Evolutionary conservation across 2,329 filamentous ascomycete genomes (phyloP), one percentile per base, ranked within the genome.

Genomic region (Curvularia sp.): DNA sequence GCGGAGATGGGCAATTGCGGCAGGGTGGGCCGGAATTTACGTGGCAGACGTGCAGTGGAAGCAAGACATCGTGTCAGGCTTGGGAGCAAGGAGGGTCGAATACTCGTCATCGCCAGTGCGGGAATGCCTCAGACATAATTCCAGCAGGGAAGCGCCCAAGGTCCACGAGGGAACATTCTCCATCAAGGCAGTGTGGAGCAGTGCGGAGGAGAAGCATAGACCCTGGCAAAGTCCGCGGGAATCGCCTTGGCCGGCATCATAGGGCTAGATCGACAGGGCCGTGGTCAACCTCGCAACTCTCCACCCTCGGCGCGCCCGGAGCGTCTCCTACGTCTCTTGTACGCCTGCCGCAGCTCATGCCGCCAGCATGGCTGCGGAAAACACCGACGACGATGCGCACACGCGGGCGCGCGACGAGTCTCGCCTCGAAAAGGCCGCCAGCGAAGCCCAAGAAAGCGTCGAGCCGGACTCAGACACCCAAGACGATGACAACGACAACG

Each of bases 401-500:
- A 0, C 87, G 0, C 56, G 63, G 33, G 57, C 49, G 48, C 63
- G 63, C 62, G 58, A 58, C 47, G 60, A 60, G 33, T 28, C 57
- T 3, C 53, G 46, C 41, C 57, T 54, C 33, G 58, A 69, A 53
- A 63, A 61, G 60, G 62, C 59, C 33, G 63, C 64, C 43, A 70
- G 64, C 60, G 63, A 67, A 48, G 64, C 64, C 49, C 63, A 66
- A 56, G 67, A 66, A 47, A 60, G 46, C 60, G 63, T 49, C 41
- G 64, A 70, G 59, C 68, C 68, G 30, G 73, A 74, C 39, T 66
- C 67, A 1, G 73, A 74, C 20, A 66, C 64, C 0, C 89, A 92
- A 0, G 89, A 91, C 0, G 88, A 90, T 0, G 92, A 96, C 0
- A 89, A 92, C 8, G 42, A 44, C 20, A 66, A 65, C 0, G 89